Evolutionary conservation across 2,329 filamentous ascomycete genomes (phyloP).

Genomic region (Colletotrichum sp.): DNA sequence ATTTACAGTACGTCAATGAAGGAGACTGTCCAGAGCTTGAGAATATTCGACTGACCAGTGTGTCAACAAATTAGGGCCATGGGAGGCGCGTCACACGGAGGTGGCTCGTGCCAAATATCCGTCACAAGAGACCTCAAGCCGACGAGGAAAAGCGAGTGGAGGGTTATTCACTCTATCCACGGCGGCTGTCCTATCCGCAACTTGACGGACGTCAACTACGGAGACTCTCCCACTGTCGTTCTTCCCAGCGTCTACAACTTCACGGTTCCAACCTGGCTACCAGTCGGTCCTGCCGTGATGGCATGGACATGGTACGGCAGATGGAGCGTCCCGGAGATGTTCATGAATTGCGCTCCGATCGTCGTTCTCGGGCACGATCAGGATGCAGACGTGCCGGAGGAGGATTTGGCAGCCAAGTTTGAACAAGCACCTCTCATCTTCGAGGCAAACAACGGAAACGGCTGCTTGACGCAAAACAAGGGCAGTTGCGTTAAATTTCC

Average conservation of each 20-base stretch:
- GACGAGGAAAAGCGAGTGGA: background rate
- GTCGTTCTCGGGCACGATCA: background rate
- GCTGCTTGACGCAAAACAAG: background rate
- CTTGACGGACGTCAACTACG: background rate
- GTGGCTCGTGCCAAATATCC: background rate
- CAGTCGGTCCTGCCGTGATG: background rate
- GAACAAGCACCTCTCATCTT: background rate
- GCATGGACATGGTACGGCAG: background rate
- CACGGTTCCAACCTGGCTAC: background rate
- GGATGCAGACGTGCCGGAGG: background rate
- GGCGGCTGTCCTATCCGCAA: background rate
- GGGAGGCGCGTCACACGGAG: background rate
- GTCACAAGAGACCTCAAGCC: background rate
- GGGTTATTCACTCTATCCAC: background rate
- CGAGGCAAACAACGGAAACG: background rate
- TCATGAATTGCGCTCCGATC: background rate
- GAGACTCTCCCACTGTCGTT: background rate
- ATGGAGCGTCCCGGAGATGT: background rate
- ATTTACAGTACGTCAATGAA: background rate
- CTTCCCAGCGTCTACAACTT: background rate
- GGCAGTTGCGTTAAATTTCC: background rate
- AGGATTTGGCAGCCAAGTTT: background rate
- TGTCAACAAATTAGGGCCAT: background rate
- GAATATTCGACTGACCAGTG: background rate
- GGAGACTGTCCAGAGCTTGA: fast-evolving